Conservation (phyloP, 176 grass and related monocot genomes). For the Aechmea fasciata region DNA sequence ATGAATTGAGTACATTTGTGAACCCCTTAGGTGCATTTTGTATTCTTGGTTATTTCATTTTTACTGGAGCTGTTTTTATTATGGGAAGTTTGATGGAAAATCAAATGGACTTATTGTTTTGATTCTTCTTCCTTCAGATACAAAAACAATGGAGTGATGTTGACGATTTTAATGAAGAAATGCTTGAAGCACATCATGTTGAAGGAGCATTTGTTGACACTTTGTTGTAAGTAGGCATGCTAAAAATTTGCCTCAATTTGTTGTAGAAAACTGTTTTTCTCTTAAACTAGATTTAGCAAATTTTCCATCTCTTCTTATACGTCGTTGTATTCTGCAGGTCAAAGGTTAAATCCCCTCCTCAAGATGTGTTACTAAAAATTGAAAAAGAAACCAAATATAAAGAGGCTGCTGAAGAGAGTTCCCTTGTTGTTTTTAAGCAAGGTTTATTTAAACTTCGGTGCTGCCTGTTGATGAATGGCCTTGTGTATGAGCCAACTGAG, state of each 20-base stretch:
- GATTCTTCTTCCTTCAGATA: constrained; percentile 40
- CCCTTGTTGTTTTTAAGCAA: constrained; percentile 75
- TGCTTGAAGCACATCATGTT: constrained; percentile 66
- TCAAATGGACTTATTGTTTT: background rate
- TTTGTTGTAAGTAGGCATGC: constrained; percentile 47
- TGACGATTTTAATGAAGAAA: constrained; percentile 66
- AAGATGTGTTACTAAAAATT: constrained; percentile 70
- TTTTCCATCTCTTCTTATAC: constrained; percentile 1
- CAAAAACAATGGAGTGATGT: constrained; percentile 41
- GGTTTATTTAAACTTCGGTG: constrained; percentile 75
- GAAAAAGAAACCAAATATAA: constrained; percentile 59
- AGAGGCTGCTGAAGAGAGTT: constrained; percentile 69
- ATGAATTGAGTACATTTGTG: background rate
- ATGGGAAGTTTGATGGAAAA: background rate
- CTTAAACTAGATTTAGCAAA: background rate
- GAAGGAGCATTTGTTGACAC: constrained; percentile 91
- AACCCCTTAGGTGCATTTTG: background rate
- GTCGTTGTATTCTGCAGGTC: constrained; percentile 43
- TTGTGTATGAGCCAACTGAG: constrained; percentile 83
- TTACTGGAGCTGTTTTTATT: background rate
- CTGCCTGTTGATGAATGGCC: constrained; percentile 91
- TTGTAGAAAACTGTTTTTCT: background rate
- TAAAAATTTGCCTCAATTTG: background rate
- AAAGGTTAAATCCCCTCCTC: constrained; percentile 87
- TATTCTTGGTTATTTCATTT: background rate